These are phyloP conservation scores for Leucocoprinus birnbaumii DNA, from an alignment of 768 basidiomycete species.

Conservation along the genomic window DNA sequence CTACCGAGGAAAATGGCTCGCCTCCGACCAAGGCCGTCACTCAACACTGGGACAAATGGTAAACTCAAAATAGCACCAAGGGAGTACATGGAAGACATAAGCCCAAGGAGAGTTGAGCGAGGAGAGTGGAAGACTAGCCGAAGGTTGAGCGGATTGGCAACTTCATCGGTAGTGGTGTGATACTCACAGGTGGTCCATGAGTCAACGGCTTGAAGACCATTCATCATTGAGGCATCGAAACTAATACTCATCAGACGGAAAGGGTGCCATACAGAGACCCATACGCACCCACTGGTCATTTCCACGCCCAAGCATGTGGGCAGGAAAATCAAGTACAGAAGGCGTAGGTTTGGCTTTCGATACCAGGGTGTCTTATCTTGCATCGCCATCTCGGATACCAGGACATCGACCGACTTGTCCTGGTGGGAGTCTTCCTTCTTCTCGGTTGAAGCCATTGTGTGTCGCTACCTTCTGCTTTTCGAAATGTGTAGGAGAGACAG, in stretches of 20 bases:
- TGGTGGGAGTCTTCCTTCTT: constrained; percentile 11
- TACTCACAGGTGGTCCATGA: constrained; percentile 53
- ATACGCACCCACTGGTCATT: constrained; percentile 54
- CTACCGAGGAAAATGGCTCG: constrained; percentile 51
- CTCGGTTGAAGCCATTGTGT: constrained; percentile 1
- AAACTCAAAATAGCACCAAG: constrained; percentile 55
- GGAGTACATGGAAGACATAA: constrained; percentile 57
- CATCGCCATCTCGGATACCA: constrained; percentile 40
- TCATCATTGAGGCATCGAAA: constrained; percentile 62
- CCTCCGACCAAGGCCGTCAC: constrained; percentile 49
- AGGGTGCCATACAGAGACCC: background rate
- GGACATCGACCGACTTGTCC: constrained; percentile 17
- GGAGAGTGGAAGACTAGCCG: constrained; percentile 50
- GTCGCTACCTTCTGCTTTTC: background rate
- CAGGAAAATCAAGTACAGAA: constrained; percentile 53
- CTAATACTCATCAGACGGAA: constrained; percentile 14
- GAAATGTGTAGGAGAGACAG: background rate
- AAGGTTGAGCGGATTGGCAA: background rate
- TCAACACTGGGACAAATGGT: constrained; percentile 49
- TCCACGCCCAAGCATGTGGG: constrained; percentile 62
- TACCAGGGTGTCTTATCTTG: constrained; percentile 61
- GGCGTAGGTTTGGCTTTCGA: constrained; percentile 53
- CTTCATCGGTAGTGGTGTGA: background rate
- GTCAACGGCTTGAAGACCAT: constrained; percentile 56
- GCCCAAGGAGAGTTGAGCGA: constrained; percentile 50